phyloP scores from a whole-genome alignment of 139 green algal genomes.

The Volvox africanus region DNA sequence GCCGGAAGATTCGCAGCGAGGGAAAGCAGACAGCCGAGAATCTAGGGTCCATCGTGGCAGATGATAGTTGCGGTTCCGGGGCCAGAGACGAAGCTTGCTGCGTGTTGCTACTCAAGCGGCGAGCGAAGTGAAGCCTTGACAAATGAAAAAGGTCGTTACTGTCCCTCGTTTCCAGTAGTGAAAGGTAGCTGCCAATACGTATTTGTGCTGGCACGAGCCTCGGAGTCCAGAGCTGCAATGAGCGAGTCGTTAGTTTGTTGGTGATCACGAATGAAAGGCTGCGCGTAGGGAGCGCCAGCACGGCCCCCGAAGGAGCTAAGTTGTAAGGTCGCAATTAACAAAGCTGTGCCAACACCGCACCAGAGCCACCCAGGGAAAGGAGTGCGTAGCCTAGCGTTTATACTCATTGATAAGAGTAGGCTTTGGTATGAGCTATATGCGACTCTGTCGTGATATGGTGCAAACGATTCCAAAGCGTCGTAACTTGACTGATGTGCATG shows the following conservation, averaged over 20 bases:
- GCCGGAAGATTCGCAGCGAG: constrained; percentile 21
- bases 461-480: not conserved
- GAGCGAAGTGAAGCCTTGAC: not conserved
- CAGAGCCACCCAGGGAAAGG: not conserved
- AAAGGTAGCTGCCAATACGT: not conserved
- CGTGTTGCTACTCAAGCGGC: not conserved
- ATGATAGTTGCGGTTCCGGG: not conserved
- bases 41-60: not conserved
- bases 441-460: not conserved
- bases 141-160: not conserved
- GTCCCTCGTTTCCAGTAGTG: not conserved
- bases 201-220: not conserved
- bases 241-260: not conserved
- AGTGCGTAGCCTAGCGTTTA: not conserved
- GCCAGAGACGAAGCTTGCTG: not conserved
- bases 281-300: not conserved
- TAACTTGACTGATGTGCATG: not conserved
- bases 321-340: not conserved
- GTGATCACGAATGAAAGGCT: constrained; percentile 29
- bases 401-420: not conserved
- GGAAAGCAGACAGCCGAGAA: not conserved
- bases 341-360: not conserved
- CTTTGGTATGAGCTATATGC: not conserved
- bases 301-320: not conserved
- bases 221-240: constrained; percentile 15